Percentiles rank a stretch among this genome's conserved stretches.
phyloP scores from a whole-genome alignment of 108 stramenopile species.

The Fragilaria radians region DNA sequence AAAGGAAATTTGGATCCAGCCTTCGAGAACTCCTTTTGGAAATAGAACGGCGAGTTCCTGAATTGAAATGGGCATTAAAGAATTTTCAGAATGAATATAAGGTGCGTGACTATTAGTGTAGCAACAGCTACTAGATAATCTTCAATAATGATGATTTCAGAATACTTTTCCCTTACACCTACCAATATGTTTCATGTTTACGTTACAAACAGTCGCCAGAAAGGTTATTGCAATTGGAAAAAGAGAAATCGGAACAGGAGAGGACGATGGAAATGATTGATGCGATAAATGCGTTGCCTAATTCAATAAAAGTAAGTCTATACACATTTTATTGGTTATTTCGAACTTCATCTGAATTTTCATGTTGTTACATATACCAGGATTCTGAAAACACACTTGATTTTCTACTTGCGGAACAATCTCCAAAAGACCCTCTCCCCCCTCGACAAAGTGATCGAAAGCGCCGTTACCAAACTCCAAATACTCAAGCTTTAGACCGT shows the following conservation, averaged over 20 bases:
- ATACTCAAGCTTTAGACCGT: not conserved
- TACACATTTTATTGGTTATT: not conserved
- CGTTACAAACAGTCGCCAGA: slow-evolving; percentile 4
- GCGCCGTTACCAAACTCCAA: not conserved
- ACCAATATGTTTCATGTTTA: not conserved
- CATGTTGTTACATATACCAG: not conserved
- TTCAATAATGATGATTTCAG: not conserved
- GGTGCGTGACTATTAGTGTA: not conserved
- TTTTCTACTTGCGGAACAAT: slow-evolving; percentile 12
- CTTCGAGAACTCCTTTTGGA: slow-evolving; percentile 27
- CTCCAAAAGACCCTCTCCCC: slow-evolving; percentile 29
- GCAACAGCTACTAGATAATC: not conserved
- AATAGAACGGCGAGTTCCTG: slow-evolving; percentile 21
- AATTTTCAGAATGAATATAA: slow-evolving; percentile 1
- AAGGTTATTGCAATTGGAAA: slow-evolving; percentile 1
- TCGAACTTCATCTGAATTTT: not conserved
- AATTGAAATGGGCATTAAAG: not conserved
- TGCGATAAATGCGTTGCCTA: slow-evolving; percentile 35
- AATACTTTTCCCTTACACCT: not conserved
- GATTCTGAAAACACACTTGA: slow-evolving; percentile 12
- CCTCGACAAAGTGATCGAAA: slow-evolving; percentile 23
- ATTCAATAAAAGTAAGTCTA: slow-evolving; percentile 13
- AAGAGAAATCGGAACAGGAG: slow-evolving; percentile 7
- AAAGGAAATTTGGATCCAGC: slow-evolving; percentile 11
- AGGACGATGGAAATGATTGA: slow-evolving; percentile 31